Evolutionary conservation across 495 filamentous ascomycete species (phyloP), one percentile per base, ranked within the genome.

Genomic region (Podospora didyma): DNA sequence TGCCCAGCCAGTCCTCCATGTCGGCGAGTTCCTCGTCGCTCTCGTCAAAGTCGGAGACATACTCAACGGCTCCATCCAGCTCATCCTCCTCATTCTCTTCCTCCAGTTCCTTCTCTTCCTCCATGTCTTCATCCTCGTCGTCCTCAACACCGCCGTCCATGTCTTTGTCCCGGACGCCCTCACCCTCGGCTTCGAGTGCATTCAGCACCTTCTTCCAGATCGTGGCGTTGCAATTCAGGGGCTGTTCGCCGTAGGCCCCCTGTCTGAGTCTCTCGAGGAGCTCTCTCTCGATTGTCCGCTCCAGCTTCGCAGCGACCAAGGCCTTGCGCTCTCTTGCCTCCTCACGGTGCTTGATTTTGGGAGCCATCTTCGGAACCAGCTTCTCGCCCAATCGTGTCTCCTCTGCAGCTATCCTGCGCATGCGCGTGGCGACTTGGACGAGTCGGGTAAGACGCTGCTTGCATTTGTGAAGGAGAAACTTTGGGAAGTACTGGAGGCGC

Each of bases 151-250:
- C 88, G 55, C 87, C 81, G 65, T 97, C 93, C 67, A 92, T 66
- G 69, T 97, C 93, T 75, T 89, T 84, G 73, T 97, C 94, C 60
- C 91, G 79, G 62, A 78, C 79, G 46, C 87, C 94, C 67, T 94
- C 89, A 22, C 92, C 92, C 61, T 85, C 82, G 54, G 86, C 80
- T 80, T 97, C 95, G 68, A 97, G 75, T 2, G 92, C 92, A 45
- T 86, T 85, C 46, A 98, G 80, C 23, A 98, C 95, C 82, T 90
- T 94, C 86, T 96, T 96, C 94, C 94, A 98, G 59, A 98, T 91
- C 14, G 77, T 78, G 71, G 95, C 89, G 68, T 94, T 92, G 16
- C 94, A 90, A 75, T 98, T 98, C 56, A 98, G 72, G 41, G 95
- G 94, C 67, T 88, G 82, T 67, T 97, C 92, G 42, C 94, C 95